A percentile compares a stretch with the other conserved stretches of the same genome.
Evolutionary conservation across 2,329 filamentous ascomycete genomes (phyloP).

Genomic region (Lecanicillium sp.): DNA sequence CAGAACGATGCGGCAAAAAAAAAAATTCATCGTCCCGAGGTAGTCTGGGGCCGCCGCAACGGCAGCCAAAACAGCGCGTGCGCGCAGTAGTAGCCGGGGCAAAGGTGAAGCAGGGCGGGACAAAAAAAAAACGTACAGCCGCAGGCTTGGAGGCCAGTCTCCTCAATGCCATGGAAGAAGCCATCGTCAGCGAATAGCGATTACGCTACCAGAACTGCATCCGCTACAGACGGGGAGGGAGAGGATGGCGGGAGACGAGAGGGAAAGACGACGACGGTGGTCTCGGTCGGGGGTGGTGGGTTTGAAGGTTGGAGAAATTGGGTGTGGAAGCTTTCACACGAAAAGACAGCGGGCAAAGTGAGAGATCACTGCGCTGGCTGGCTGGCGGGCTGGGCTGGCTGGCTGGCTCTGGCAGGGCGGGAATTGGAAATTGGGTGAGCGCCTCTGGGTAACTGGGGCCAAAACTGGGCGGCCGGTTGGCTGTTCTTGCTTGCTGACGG

Average conservation of each 20-base stretch:
- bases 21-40: constrained; percentile 1
- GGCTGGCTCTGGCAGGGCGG: too few relatives aligned
- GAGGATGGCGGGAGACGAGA: constrained; percentile 5
- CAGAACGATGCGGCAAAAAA: background rate
- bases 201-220: constrained; percentile 21
- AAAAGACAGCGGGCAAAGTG: too few relatives aligned
- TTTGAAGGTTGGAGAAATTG: too few relatives aligned
- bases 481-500: too few relatives aligned
- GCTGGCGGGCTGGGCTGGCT: too few relatives aligned
- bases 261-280: background rate
- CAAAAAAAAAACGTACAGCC: constrained; percentile 39
- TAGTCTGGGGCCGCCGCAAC: too few relatives aligned
- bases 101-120: constrained; percentile 10
- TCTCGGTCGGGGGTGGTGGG: too few relatives aligned
- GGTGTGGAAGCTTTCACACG: too few relatives aligned
- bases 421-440: too few relatives aligned
- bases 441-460: too few relatives aligned
- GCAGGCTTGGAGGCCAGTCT: constrained; percentile 49
- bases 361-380: too few relatives aligned
- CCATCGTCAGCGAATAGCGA: constrained; percentile 34
- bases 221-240: constrained; percentile 12
- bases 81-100: constrained; percentile 9
- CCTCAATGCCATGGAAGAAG: constrained; percentile 59
- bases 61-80: background rate
- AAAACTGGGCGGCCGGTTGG: too few relatives aligned